Base-by-base conservation (phyloP, 768 basidiomycete genomes). In the Trametes punicea region DNA sequence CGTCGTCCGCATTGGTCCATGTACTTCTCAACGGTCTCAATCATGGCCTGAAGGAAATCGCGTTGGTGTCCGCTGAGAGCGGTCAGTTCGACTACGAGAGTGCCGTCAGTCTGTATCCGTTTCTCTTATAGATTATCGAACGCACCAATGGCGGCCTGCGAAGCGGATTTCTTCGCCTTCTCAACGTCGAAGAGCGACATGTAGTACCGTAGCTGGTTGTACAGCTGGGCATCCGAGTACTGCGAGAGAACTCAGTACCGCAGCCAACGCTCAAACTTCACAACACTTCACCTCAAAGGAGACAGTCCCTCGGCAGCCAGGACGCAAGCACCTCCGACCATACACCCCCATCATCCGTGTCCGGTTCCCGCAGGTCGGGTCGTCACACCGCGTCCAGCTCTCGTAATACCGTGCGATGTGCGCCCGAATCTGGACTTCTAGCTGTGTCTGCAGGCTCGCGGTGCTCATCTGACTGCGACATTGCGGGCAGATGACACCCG, bases 281-380 rank as follows among this genome's bases (percentile, higher is more conserved):
- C 16, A 46, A 42, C 15, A n/a, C 72, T 82, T 30, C 61, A 91
- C 93, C 80, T 92, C 90, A 57, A 90, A 86, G 15, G 80, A 62
- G 53, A 94, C 87, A 16, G 70, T 75, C 2, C 90, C 90, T 57
- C 71, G 76, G 70, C 93, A 96, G 9, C 79, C 83, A 6, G 69
- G 72, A 42, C 81, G 80, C 51, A 93, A 67, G 68, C 97, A 99
- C 46, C 87, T 76, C 29, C 85, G 80, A 6, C 93, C 94, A 69
- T 93, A 95, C 0, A 98, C 92, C 31, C 89, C 78, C 91, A 98
- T 96, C 80, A 87, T 90, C 18, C 97, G 78, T n/a, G 96, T 94
- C 33, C 90, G 81, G 57, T 84, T 78, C 8, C 82, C 82, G 66
- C 97, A 99, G 0, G 86, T 87, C 20, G 82, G 75, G 59, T 98